Percentiles rank a stretch among this genome's conserved stretches.
Conservation (phyloP, 305 asterid genomes). For the Fraxinus latifolia region DNA sequence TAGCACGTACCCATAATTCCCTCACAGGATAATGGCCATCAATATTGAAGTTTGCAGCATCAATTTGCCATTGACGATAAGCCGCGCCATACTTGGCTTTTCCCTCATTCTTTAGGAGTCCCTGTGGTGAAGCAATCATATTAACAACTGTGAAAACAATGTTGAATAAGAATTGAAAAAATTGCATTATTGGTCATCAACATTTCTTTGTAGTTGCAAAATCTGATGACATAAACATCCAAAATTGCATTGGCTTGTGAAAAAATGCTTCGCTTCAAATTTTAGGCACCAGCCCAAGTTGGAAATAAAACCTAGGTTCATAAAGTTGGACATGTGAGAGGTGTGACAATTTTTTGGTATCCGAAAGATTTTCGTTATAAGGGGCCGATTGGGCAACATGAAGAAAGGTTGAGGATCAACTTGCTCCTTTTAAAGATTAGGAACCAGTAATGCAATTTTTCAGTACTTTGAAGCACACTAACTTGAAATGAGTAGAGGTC, state of each 20-base stretch:
- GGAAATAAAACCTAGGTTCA: not conserved
- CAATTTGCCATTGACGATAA: conserved; percentile 81
- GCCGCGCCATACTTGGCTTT: conserved; percentile 72
- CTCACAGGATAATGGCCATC: conserved; percentile 94
- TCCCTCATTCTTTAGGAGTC: conserved; percentile 84
- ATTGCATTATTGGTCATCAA: not conserved
- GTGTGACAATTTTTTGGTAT: not conserved
- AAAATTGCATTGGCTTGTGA: not conserved
- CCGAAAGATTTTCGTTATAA: not conserved
- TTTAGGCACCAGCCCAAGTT: not conserved
- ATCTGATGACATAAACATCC: not conserved
- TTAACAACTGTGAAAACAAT: not conserved
- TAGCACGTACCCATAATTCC: conserved; percentile 83
- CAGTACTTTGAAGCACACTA: conserved; percentile 24
- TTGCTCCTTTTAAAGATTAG: not conserved
- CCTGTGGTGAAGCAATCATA: conserved; percentile 39
- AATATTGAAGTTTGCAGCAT: conserved; percentile 73
- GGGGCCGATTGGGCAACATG: not conserved
- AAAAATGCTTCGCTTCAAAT: not conserved
- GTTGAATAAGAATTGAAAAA: not conserved
- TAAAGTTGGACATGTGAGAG: not conserved
- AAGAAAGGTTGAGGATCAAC: not conserved
- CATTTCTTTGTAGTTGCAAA: not conserved
- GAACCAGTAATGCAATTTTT: not conserved
- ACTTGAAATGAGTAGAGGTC: conserved; percentile 95